Conservation (phyloP, 768 basidiomycete species). For the Rhizopogon vesiculosus region DNA sequence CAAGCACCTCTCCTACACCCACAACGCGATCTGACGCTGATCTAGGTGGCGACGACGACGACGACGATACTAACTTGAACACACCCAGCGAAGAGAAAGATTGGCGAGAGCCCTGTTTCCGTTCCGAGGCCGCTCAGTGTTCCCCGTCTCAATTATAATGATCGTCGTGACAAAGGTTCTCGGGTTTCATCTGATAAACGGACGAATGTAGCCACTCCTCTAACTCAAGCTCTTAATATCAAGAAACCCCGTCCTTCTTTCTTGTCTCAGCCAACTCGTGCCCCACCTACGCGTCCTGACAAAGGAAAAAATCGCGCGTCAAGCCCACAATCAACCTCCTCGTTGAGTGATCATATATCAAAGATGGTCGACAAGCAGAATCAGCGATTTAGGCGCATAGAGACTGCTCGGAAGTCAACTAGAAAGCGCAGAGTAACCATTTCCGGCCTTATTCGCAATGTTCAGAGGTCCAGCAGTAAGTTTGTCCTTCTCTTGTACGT, state of each 20-base stretch:
- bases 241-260: not conserved
- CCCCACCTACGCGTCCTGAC: not conserved
- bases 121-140: slow-evolving; percentile 12
- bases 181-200: not conserved
- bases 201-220: not conserved
- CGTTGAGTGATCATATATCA: not conserved
- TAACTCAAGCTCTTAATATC: slow-evolving; percentile 7
- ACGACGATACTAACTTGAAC: slow-evolving; percentile 11
- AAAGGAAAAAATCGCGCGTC: not conserved
- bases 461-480: slow-evolving; percentile 11
- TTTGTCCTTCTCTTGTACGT: not conserved
- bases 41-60: slow-evolving; percentile 17
- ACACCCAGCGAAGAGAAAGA: slow-evolving; percentile 24
- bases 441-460: slow-evolving; percentile 8
- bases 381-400: slow-evolving; percentile 12
- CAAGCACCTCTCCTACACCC: slow-evolving; percentile 16
- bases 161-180: not conserved
- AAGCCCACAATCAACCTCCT: not conserved
- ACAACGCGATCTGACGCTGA: slow-evolving; percentile 9
- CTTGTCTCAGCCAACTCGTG: not conserved
- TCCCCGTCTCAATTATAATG: slow-evolving; percentile 12
- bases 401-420: not conserved
- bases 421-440: slow-evolving; percentile 8
- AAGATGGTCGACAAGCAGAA: not conserved
- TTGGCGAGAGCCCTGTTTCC: slow-evolving; percentile 5